These are phyloP conservation scores for Suillus paluster DNA, from an alignment of 768 basidiomycete species.

Conservation along the genomic window DNA sequence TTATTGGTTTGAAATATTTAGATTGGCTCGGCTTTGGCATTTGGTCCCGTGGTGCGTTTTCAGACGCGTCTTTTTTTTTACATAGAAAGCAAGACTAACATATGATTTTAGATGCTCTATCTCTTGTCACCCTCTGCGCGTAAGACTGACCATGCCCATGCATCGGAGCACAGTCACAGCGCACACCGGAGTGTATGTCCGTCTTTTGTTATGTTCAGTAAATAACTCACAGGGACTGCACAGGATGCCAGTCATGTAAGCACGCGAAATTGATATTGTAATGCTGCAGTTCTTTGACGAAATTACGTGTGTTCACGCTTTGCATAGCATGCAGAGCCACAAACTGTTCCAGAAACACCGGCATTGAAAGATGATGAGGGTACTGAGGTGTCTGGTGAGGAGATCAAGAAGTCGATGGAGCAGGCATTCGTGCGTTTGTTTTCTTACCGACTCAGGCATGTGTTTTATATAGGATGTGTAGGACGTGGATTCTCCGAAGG, in stretches of 20 bases:
- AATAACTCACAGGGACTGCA: constrained; percentile 1
- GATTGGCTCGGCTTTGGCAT: constrained; percentile 37
- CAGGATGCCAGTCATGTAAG: constrained; percentile 26
- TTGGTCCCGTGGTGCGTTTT: constrained; percentile 34
- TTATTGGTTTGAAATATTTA: constrained; percentile 6
- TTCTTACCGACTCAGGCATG: background rate
- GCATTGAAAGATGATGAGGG: constrained; percentile 36
- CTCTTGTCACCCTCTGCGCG: constrained; percentile 36
- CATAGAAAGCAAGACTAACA: background rate
- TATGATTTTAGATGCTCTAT: constrained; percentile 30
- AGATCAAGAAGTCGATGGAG: constrained; percentile 36
- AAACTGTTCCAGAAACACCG: constrained; percentile 7
- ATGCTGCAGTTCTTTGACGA: constrained; percentile 3
- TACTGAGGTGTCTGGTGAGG: constrained; percentile 30
- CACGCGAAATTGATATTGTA: constrained; percentile 5
- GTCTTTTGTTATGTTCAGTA: constrained; percentile 1
- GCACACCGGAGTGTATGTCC: constrained; percentile 23
- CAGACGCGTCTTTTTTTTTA: background rate
- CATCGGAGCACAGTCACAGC: constrained; percentile 19
- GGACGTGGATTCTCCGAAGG: constrained; percentile 37
- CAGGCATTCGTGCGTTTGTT: constrained; percentile 26
- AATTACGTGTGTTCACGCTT: constrained; percentile 9
- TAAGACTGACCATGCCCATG: constrained; percentile 24
- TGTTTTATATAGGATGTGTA: constrained; percentile 15
- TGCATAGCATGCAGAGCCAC: constrained; percentile 21